Conservation (phyloP, 2,329 filamentous ascomycete species). For the Trichoderma pleuroti region DNA sequence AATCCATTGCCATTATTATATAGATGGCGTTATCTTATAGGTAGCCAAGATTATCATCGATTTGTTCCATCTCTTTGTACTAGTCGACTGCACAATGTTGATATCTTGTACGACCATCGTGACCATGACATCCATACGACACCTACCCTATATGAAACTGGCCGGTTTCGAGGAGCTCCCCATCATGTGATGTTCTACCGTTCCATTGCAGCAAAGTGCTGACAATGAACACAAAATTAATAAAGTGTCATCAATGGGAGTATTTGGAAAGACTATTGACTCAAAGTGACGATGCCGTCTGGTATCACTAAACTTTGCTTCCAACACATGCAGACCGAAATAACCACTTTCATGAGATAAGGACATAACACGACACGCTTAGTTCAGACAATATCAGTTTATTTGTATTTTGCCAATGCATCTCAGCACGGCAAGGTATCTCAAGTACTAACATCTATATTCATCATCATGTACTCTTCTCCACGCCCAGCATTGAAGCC, state of each 20-base stretch:
- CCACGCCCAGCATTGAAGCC: neutral
- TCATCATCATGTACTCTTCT: neutral
- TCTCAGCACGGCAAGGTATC: neutral
- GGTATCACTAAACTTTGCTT: neutral
- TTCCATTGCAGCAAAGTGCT: neutral
- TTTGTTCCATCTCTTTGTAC: neutral
- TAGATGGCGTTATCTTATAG: neutral
- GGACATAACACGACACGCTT: too few relatives aligned
- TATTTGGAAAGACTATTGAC: neutral
- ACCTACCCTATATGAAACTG: neutral
- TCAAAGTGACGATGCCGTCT: neutral
- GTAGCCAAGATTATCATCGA: neutral
- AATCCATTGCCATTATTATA: neutral
- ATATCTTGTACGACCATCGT: neutral
- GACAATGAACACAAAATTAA: neutral
- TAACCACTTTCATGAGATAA: neutral
- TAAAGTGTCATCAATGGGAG: neutral
- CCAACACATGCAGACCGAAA: neutral
- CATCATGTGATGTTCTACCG: neutral
- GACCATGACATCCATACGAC: neutral
- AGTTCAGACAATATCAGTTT: too few relatives aligned
- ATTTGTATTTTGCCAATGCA: neutral
- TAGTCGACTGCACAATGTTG: neutral
- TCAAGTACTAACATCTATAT: neutral
- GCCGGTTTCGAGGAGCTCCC: too few relatives aligned